A percentile compares a stretch with the other conserved stretches of the same genome.
Conservation (phyloP, 2,329 filamentous ascomycete genomes). For the Aphanoascus verrucosus region DNA sequence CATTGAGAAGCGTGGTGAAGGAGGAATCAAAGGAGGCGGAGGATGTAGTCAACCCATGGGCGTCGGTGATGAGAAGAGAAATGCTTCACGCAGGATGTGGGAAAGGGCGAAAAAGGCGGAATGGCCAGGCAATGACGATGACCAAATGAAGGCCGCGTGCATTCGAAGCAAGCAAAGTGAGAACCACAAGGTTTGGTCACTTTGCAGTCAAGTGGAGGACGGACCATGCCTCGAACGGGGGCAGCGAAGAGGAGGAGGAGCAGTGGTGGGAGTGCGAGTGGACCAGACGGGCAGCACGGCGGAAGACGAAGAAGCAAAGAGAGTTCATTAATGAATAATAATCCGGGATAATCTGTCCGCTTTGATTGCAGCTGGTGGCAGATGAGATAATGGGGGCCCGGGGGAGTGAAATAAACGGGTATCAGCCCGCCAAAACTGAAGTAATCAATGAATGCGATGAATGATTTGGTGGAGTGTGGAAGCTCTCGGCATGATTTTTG, state of each 20-base stretch:
- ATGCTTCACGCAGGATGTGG: too few relatives aligned
- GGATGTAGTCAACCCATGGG: slow-evolving; percentile 6
- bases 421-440: too few relatives aligned
- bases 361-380: too few relatives aligned
- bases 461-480: background rate
- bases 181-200: slow-evolving; percentile 5
- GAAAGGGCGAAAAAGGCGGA: too few relatives aligned
- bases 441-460: too few relatives aligned
- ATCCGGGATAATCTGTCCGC: too few relatives aligned
- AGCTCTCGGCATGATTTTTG: slow-evolving; percentile 9
- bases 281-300: background rate
- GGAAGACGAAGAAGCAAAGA: background rate
- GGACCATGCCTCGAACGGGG: slow-evolving; percentile 7
- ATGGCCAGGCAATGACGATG: background rate
- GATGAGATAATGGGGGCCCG: too few relatives aligned
- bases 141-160: slow-evolving; percentile 1
- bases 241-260: background rate
- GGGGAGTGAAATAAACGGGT: too few relatives aligned
- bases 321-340: too few relatives aligned
- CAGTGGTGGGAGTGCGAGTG: too few relatives aligned
- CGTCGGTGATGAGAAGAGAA: too few relatives aligned
- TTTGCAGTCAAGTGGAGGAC: slow-evolving; percentile 1
- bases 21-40: slow-evolving; percentile 24
- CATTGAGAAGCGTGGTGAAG: slow-evolving; percentile 19
- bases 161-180: slow-evolving; percentile 4